Evolutionary conservation across 805 yeast genomes (phyloP).

Genomic region (Candida yuanshanica): DNA sequence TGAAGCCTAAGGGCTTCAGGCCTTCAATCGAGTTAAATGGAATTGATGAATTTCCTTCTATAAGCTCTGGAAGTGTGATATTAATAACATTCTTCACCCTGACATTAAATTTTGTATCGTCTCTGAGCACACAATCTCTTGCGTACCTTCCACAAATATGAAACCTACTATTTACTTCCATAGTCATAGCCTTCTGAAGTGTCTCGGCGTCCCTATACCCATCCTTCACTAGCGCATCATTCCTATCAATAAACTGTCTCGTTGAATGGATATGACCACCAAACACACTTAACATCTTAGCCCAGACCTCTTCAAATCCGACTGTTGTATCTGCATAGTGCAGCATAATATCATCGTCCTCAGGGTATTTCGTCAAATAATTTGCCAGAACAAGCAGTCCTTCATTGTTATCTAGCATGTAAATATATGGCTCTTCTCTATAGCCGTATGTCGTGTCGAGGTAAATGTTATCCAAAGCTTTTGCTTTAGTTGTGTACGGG

Average conservation of each 20-base stretch:
- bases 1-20: slow-evolving; percentile 15
- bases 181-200: background rate
- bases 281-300: slow-evolving; percentile 26
- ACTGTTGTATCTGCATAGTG: slow-evolving; percentile 34
- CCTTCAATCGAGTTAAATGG: slow-evolving; percentile 13
- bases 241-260: slow-evolving; percentile 19
- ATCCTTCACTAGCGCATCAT: slow-evolving; percentile 10
- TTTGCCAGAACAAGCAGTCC: slow-evolving; percentile 34
- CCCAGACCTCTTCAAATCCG: slow-evolving; percentile 54
- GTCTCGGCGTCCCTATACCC: slow-evolving; percentile 2
- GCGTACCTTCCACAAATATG: slow-evolving; percentile 15
- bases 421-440: slow-evolving; percentile 44
- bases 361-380: slow-evolving; percentile 38
- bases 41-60: slow-evolving; percentile 4
- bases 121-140: background rate
- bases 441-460: slow-evolving; percentile 50
- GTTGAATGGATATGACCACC: slow-evolving; percentile 28
- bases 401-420: slow-evolving; percentile 34
- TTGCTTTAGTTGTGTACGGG: slow-evolving; percentile 34
- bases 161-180: slow-evolving; percentile 4
- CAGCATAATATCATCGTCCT: slow-evolving; percentile 32
- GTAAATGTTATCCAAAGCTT: slow-evolving; percentile 39
- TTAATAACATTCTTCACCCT: slow-evolving; percentile 33
- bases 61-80: slow-evolving; percentile 21
- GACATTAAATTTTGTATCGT: slow-evolving; percentile 17